Percentiles rank a stretch among this genome's conserved stretches.
These are phyloP conservation scores for Chlorella sp. DNA, from an alignment of 139 green algal species.

Conservation along the genomic window DNA sequence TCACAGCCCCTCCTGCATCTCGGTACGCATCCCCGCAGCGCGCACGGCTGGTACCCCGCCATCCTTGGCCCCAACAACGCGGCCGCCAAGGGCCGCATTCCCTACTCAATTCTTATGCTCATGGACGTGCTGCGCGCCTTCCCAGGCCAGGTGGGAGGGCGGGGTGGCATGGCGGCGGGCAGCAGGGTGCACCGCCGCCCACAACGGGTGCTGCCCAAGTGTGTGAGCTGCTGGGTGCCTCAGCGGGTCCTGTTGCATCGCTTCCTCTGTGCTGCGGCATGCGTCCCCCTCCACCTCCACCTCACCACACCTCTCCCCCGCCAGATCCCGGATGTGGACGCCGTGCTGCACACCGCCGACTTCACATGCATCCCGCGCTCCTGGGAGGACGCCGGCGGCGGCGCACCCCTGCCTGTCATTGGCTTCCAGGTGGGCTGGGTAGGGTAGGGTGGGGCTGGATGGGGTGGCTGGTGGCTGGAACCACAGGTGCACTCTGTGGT, in stretches of 20 bases:
- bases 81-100: conserved; percentile 55
- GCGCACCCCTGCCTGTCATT: not conserved
- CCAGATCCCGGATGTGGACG: conserved; percentile 57
- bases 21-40: too few relatives aligned
- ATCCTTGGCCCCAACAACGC: conserved; percentile 32
- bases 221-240: too few relatives aligned
- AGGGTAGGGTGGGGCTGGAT: not conserved
- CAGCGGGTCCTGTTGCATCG: too few relatives aligned
- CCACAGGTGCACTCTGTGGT: too few relatives aligned
- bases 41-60: conserved; percentile 49
- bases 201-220: too few relatives aligned
- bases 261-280: too few relatives aligned
- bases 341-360: conserved; percentile 51
- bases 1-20: too few relatives aligned
- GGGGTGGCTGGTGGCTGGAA: not conserved
- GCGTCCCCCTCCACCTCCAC: not conserved
- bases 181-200: too few relatives aligned
- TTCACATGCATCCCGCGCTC: conserved; percentile 50
- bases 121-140: conserved; percentile 50
- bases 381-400: not conserved
- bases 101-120: conserved; percentile 51
- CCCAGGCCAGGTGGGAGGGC: conserved; percentile 45
- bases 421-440: not conserved
- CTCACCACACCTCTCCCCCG: not conserved
- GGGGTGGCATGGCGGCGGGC: too few relatives aligned